Evolutionary conservation across 257 asterid species (phyloP), one percentile per base, ranked within the genome.

Genomic region (Nicotiana tomentosiformis): DNA sequence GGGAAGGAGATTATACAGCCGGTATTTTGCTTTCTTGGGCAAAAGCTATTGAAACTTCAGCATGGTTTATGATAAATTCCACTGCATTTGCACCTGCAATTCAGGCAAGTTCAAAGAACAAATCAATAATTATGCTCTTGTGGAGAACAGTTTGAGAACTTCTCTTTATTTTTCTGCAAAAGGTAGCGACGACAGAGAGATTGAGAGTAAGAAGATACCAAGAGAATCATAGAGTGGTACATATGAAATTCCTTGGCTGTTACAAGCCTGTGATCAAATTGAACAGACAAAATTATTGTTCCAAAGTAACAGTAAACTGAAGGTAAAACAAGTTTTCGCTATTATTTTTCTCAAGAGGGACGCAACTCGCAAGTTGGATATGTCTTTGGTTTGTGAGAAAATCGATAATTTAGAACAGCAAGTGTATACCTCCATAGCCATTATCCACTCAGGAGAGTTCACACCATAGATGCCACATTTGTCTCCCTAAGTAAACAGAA

Each of bases 21-120:
- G 86, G 84, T 37, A 96, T 84, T 91, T 94, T 96, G 97, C 51
- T 87, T 88, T 96, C 97, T 56, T 94, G 98, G 67, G 84, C 93
- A 87, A 96, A 94, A 66, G 88, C 94, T 55, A 94, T 86, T 58
- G 97, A 91, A 80, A 96, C 88, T 87, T 96, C 97, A 9, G 99
- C 98, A 81, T 96, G 97, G 86, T 94, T 96, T 86, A 96, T 90
- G 74, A 96, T 94, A 92, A 85, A 96, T 89, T 96, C 99, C 46
- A 96, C 97, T 30, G 99, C 99, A 88, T 94, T 92, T 79, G 96
- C 90, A 82, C 99, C 99, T 96, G 89, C 87, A 84, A 39, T 68
- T 61, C 77, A 83, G 82, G 29, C 80, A 68, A 16, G 65, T 43
- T 39, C 46, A 10, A 33, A 15, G 51, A 57, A 58, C 10, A 66